A percentile compares a stretch with the other conserved stretches of the same genome.
Conservation (phyloP, 1,284 basidiomycete genomes). For the Fomes fomentarius region DNA sequence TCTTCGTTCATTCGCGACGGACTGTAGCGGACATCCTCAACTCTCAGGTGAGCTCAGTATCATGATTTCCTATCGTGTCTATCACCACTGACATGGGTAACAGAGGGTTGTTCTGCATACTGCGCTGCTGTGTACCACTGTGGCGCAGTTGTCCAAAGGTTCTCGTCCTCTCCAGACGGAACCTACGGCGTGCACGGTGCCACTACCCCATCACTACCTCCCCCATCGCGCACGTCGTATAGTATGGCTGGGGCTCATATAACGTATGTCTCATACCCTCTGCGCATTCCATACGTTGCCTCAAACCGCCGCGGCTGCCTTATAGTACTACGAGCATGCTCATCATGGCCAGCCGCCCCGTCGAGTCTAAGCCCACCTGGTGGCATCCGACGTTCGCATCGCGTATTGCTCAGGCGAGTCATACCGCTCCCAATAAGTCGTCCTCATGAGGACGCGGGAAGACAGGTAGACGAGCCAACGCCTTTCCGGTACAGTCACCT, state of each 20-base stretch:
- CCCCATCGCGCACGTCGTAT: neutral
- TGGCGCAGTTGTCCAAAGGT: too few species aligned
- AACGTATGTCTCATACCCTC: neutral
- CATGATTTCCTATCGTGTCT: too few species aligned
- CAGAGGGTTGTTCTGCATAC: too few species aligned
- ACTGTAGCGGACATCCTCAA: neutral
- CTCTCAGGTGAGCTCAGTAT: neutral
- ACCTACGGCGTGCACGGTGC: neutral
- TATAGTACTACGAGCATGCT: too few species aligned
- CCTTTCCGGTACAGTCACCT: conserved; percentile 10
- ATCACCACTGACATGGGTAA: too few species aligned
- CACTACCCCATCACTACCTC: neutral
- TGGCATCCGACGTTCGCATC: conserved; percentile 14
- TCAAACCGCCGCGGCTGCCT: too few species aligned
- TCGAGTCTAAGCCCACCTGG: conserved; percentile 6
- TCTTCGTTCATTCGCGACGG: neutral
- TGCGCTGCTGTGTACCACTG: too few species aligned
- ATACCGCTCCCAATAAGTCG: neutral
- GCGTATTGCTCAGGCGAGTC: conserved; percentile 7
- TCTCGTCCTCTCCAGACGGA: too few species aligned
- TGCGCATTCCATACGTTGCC: too few species aligned
- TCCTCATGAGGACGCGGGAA: neutral
- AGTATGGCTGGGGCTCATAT: neutral
- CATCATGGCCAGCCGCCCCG: neutral
- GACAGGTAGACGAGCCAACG: conserved; percentile 4